Evolutionary conservation across 2,329 filamentous ascomycete genomes (phyloP).

Genomic region (Cladosporium sp.): DNA sequence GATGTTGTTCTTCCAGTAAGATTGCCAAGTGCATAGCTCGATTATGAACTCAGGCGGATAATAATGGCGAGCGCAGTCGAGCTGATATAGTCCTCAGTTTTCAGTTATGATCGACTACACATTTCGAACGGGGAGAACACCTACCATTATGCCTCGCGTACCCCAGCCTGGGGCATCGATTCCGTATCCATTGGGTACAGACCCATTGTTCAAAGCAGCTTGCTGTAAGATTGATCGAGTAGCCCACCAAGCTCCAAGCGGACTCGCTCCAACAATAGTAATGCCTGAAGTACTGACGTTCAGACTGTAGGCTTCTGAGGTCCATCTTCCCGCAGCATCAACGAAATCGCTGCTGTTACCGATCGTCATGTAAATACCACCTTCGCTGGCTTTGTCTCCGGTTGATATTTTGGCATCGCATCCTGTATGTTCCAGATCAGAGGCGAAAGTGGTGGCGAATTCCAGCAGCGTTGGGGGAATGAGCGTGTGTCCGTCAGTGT

Average conservation of each 20-base stretch:
- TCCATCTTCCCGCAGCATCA: conserved; percentile 44
- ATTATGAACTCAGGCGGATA: conserved; percentile 52
- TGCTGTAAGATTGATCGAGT: conserved; percentile 54
- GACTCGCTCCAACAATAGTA: conserved; percentile 49
- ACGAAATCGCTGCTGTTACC: conserved; percentile 38
- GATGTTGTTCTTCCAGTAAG: conserved; percentile 58
- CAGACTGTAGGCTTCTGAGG: conserved; percentile 49
- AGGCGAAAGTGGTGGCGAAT: conserved; percentile 46
- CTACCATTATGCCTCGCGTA: conserved; percentile 26
- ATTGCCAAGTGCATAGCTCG: conserved; percentile 58
- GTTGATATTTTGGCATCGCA: not conserved
- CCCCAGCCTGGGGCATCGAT: conserved; percentile 49
- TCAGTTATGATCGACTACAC: no score
- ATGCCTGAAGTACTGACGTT: conserved; percentile 39
- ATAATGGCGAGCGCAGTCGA: conserved; percentile 55
- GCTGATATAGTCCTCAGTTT: conserved; percentile 20
- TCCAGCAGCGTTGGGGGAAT: conserved; percentile 49
- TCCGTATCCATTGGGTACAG: conserved; percentile 41
- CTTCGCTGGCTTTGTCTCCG: not conserved
- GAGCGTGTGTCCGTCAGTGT: conserved; percentile 46
- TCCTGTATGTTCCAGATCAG: conserved; percentile 29
- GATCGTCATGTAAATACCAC: conserved; percentile 46
- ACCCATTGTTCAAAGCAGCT: conserved; percentile 37
- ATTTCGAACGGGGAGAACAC: not conserved
- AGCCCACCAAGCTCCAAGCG: conserved; percentile 56